A percentile compares a stretch with the other conserved stretches of the same genome.
Evolutionary conservation across 2,329 filamentous ascomycete species (phyloP).

Genomic region (Fonsecaea erecta): DNA sequence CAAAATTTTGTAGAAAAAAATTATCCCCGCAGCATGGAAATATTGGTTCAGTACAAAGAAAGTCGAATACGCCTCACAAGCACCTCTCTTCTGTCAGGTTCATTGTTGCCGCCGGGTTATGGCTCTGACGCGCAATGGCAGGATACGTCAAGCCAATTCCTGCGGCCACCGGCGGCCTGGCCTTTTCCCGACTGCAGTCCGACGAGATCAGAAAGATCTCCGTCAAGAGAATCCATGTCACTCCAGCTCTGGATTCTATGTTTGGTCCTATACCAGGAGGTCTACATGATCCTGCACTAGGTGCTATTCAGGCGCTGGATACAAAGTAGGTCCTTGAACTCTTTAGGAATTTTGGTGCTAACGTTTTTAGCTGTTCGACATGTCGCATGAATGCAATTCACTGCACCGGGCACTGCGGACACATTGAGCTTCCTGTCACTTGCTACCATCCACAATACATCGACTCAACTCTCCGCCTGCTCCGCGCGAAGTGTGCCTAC

Average conservation of each 20-base stretch:
- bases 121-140: constrained; percentile 44
- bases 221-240: constrained; percentile 91
- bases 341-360: constrained; percentile 12
- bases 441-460: constrained; percentile 98
- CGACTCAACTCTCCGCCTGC: constrained; percentile 82
- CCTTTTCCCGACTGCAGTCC: constrained; percentile 82
- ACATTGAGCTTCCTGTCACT: constrained; percentile 90
- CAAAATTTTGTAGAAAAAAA: constrained; percentile 17
- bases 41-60: neutral
- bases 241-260: constrained; percentile 90
- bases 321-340: constrained; percentile 25
- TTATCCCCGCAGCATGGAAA: constrained; percentile 15
- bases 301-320: constrained; percentile 69
- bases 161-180: constrained; percentile 82
- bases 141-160: constrained; percentile 72
- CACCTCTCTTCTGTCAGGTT: neutral
- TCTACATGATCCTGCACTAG: constrained; percentile 88
- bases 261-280: constrained; percentile 88
- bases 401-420: constrained; percentile 91
- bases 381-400: constrained; percentile 80
- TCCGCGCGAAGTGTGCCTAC: constrained; percentile 87
- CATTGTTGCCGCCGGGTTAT: constrained; percentile 14
- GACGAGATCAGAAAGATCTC: constrained; percentile 87
- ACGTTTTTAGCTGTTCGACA: constrained; percentile 74
- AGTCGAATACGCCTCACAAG: neutral